A percentile compares a stretch with the other conserved stretches of the same genome.
Conservation (phyloP, 495 filamentous ascomycete genomes). For the Neurospora sp. region DNA sequence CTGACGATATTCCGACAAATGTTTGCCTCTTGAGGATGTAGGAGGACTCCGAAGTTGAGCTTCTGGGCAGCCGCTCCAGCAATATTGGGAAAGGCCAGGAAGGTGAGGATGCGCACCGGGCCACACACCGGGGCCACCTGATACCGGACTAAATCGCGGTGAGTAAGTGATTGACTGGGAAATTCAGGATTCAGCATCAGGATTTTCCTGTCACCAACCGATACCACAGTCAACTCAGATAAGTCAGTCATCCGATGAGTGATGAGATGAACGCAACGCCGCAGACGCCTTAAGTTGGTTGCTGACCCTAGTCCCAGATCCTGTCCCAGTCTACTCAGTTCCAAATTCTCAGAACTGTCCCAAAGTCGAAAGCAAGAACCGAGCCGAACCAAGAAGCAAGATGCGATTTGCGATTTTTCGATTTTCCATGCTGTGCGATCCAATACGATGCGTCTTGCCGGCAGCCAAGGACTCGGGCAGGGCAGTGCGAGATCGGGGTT, state of each 20-base stretch:
- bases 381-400: background rate
- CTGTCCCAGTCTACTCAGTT: background rate
- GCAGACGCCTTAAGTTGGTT: background rate
- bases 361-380: background rate
- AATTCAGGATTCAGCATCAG: background rate
- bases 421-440: background rate
- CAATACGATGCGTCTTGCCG: background rate
- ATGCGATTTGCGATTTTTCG: background rate
- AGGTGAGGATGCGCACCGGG: background rate
- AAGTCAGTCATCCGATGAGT: background rate
- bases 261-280: background rate
- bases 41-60: background rate
- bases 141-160: background rate
- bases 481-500: background rate
- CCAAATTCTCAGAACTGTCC: background rate
- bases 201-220: background rate
- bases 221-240: background rate
- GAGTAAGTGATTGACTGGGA: background rate
- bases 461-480: too few relatives aligned
- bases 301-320: background rate
- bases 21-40: background rate
- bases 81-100: background rate
- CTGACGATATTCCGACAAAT: background rate
- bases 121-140: background rate
- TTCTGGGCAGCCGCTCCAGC: background rate